Percentiles rank a stretch among this genome's conserved stretches.
phyloP scores from a whole-genome alignment of 805 yeast genomes.

The Wickerhamomyces hampshirensis region DNA sequence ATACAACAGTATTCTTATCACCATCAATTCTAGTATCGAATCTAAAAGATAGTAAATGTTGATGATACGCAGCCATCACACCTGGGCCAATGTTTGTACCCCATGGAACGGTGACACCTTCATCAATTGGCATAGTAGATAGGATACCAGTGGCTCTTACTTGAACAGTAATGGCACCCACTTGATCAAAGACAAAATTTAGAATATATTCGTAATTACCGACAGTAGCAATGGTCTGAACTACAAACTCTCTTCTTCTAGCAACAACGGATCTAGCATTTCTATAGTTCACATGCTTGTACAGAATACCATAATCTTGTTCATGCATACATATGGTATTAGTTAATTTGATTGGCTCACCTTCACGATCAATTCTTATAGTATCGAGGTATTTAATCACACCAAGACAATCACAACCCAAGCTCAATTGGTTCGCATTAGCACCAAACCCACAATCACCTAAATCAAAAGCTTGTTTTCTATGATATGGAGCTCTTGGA shows the following conservation, averaged over 20 bases:
- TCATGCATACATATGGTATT: slow-evolving; percentile 78
- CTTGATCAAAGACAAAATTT: slow-evolving; percentile 69
- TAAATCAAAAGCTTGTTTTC: slow-evolving; percentile 83
- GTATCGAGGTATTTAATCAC: slow-evolving; percentile 71
- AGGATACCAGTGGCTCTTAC: slow-evolving; percentile 84
- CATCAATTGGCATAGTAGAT: slow-evolving; percentile 79
- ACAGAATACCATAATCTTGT: slow-evolving; percentile 71
- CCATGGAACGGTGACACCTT: slow-evolving; percentile 54
- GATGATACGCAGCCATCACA: slow-evolving; percentile 81
- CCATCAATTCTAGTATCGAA: slow-evolving; percentile 83
- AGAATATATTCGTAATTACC: slow-evolving; percentile 80
- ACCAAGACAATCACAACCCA: slow-evolving; percentile 84
- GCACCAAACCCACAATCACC: slow-evolving; percentile 85
- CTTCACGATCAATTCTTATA: slow-evolving; percentile 48
- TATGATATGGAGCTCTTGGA: slow-evolving; percentile 76
- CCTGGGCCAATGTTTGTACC: slow-evolving; percentile 78
- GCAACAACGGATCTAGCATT: slow-evolving; percentile 59
- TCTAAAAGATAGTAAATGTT: slow-evolving; percentile 74
- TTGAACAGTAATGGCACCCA: slow-evolving; percentile 73
- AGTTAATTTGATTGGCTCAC: slow-evolving; percentile 58
- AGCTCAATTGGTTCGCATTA: slow-evolving; percentile 58
- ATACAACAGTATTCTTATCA: slow-evolving; percentile 66
- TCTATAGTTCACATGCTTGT: slow-evolving; percentile 78
- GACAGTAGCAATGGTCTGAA: slow-evolving; percentile 79
- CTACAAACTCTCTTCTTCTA: slow-evolving; percentile 73